phyloP scores from a whole-genome alignment of 2,329 filamentous ascomycete species.

The Aspergillus costaricaensis region DNA sequence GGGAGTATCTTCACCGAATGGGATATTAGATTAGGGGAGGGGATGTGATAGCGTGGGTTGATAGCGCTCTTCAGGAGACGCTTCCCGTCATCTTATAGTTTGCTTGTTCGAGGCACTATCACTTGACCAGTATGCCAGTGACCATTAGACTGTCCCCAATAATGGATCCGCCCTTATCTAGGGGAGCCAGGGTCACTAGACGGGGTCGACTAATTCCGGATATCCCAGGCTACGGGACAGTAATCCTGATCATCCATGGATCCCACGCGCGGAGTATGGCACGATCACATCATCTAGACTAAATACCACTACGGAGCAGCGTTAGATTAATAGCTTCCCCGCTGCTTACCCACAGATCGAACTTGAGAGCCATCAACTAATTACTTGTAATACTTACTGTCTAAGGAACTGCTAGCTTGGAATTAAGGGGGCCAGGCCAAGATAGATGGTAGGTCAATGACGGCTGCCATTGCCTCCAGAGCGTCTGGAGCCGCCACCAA shows the following conservation, averaged over 20 bases:
- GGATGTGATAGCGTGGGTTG: neutral
- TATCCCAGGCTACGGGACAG: neutral
- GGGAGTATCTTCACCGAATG: neutral
- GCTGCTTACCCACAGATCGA: neutral
- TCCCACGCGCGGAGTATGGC: neutral
- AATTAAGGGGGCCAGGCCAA: neutral
- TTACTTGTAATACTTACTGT: neutral
- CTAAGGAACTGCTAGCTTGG: neutral
- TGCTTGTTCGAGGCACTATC: neutral
- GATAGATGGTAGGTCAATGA: neutral
- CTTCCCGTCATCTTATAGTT: neutral
- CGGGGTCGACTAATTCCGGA: neutral
- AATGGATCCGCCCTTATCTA: neutral
- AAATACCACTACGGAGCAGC: neutral
- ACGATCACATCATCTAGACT: neutral
- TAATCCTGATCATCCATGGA: neutral
- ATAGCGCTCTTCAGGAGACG: neutral
- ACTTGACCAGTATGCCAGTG: neutral
- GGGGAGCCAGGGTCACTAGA: neutral
- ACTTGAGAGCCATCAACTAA: too few species aligned
- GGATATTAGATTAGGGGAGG: neutral
- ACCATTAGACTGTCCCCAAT: neutral
- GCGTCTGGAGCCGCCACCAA: slow-evolving; percentile 9
- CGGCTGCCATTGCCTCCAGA: neutral
- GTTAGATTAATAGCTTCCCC: neutral